Evolutionary conservation across 2,329 filamentous ascomycete species (phyloP).

Genomic region (Geosmithia morbida): DNA sequence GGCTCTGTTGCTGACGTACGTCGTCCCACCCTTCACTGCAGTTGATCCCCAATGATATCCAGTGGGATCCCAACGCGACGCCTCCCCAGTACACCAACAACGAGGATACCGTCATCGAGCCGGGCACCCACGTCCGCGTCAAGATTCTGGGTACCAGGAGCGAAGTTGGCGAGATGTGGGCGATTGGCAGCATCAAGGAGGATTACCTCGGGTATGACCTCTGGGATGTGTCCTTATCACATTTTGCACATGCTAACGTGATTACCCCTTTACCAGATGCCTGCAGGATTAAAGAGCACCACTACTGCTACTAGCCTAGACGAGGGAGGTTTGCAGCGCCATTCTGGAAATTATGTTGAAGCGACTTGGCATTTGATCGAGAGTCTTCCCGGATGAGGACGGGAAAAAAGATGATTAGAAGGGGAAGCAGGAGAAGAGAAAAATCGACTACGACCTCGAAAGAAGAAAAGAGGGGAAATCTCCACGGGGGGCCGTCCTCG

Average conservation of each 20-base stretch:
- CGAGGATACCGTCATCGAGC: conserved; percentile 85
- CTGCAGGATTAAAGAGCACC: not conserved
- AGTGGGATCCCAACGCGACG: conserved; percentile 88
- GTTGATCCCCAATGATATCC: conserved; percentile 86
- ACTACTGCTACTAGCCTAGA: not conserved
- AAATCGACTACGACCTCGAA: too few species aligned
- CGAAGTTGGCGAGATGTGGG: conserved; percentile 90
- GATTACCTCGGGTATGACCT: conserved; percentile 49
- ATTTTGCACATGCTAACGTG: not conserved
- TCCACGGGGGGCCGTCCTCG: not conserved
- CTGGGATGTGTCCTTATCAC: not conserved
- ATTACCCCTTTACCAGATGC: not conserved
- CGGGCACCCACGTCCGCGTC: conserved; percentile 81
- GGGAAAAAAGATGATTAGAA: not conserved
- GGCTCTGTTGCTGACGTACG: not conserved
- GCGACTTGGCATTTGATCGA: not conserved
- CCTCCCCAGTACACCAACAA: conserved; percentile 97
- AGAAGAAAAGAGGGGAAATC: too few species aligned
- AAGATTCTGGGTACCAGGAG: conserved; percentile 90
- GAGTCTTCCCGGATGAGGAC: not conserved
- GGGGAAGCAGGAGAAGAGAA: not conserved
- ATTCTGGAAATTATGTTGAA: not conserved
- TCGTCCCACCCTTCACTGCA: conserved; percentile 18
- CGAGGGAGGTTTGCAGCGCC: not conserved
- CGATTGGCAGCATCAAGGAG: conserved; percentile 93